Base-by-base conservation (phyloP, 306 rosid species). In the Medicago arabica region DNA sequence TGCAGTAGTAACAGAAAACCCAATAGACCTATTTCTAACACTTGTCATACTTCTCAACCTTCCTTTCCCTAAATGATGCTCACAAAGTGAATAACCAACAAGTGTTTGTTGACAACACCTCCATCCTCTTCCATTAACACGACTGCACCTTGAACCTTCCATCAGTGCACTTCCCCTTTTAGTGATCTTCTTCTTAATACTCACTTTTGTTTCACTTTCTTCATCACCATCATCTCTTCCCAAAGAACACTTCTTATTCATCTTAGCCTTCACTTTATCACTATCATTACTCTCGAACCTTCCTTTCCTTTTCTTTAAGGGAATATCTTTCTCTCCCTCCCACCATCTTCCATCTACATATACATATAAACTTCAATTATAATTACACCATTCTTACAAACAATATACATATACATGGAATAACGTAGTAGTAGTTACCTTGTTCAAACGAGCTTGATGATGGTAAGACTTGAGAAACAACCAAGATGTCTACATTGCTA, bases 101-200 rank as follows among this genome's bases (percentile, higher is more conserved):
- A 96, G 97, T 2, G 99, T 96, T 50, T 88, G 98, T 62, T 96
- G 99, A 55, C 88, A 89, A 13, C 99, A 96, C 53, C 99, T 78
- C 99, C 99, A 96, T 19, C 99, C 99, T 36, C 99, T 85, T 17
- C 99, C 99, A n/a, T 96, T 96, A 18, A 96, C 98, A 2, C 99
- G 97, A 80, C 99, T 96, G 90, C 99, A 96, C 92, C 98, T 46
- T 6, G 99, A 96, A 5, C 99, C 99, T 83, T 96, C 98, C 99
- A 90, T 89, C 0, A 96, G 21, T 76, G 83, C 78, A 77, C 83
- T 64, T 0, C 88, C 88, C 60, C 89, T 81, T 7, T 69, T 80
- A 1, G 43, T 14, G 1, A 5, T 18, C 62, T 72, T 82, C 87
- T 83, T 89, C 72, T 76, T 91, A 4, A 64, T 19, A 7, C n/a